phyloP scores from a whole-genome alignment of 805 yeast genomes.

The Cyberlindnera galapagoensis region DNA sequence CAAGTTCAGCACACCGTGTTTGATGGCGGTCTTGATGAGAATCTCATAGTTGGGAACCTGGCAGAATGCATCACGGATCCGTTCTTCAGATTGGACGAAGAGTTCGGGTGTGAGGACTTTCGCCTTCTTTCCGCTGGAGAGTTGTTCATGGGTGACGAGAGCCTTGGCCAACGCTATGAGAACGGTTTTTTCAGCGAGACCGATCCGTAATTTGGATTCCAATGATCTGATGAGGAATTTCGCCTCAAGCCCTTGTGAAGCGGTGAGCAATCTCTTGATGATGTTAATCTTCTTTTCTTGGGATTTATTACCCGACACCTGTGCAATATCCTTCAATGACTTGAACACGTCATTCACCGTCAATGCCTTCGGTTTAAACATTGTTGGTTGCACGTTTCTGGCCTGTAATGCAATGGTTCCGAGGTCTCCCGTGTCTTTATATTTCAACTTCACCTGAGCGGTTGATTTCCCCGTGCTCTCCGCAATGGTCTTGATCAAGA shows the following conservation, averaged over 20 bases:
- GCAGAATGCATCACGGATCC: conserved; percentile 78
- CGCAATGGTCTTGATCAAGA: conserved; percentile 80
- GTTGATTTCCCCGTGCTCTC: conserved; percentile 83
- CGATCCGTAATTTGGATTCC: conserved; percentile 90
- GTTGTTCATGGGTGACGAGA: conserved; percentile 53
- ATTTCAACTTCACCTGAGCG: conserved; percentile 65
- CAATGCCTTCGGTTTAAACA: conserved; percentile 86
- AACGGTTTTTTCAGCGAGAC: conserved; percentile 91
- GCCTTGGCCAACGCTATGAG: conserved; percentile 82
- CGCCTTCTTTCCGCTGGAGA: conserved; percentile 22
- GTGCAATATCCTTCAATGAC: conserved; percentile 71
- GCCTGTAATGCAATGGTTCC: conserved; percentile 86
- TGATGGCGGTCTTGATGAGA: conserved; percentile 57
- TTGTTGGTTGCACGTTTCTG: conserved; percentile 78
- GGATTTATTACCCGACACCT: conserved; percentile 70
- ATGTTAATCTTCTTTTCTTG: conserved; percentile 71
- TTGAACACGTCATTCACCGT: conserved; percentile 69
- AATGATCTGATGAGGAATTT: conserved; percentile 83
- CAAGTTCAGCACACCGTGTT: conserved; percentile 62
- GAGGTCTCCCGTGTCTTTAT: conserved; percentile 78
- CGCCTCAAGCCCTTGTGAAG: conserved; percentile 83
- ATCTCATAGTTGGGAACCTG: conserved; percentile 88
- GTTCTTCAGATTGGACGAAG: conserved; percentile 63
- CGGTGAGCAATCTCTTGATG: conserved; percentile 78
- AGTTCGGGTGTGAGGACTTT: conserved; percentile 31